A percentile compares a stretch with the other conserved stretches of the same genome.
Evolutionary conservation across 2,329 filamentous ascomycete genomes (phyloP).

Genomic region (Immersiporthe knoxdaviesiana): DNA sequence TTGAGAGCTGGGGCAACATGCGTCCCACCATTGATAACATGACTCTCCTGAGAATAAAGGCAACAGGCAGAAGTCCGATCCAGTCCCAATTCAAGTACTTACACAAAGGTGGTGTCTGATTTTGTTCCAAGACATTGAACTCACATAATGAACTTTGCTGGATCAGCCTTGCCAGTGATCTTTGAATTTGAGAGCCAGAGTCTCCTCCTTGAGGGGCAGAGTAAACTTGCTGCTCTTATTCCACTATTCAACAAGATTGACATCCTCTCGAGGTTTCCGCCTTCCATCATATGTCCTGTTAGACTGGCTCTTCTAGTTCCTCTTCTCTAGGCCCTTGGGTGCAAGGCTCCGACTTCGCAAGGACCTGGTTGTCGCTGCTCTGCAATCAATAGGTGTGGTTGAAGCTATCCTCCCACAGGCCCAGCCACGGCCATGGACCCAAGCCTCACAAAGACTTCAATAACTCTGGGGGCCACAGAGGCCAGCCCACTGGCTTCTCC

Average conservation of each 20-base stretch:
- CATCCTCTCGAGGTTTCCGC: neutral
- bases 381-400: too few relatives aligned
- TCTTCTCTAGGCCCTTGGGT: neutral
- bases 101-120: neutral
- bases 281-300: neutral
- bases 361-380: neutral
- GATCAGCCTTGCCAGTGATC: neutral
- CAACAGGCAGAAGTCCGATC: neutral
- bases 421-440: too few relatives aligned
- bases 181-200: neutral
- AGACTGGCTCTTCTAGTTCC: neutral
- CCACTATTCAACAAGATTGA: neutral
- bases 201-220: neutral
- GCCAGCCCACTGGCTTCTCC: too few relatives aligned
- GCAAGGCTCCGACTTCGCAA: neutral
- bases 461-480: too few relatives aligned
- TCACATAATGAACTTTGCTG: neutral
- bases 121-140: neutral
- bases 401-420: too few relatives aligned
- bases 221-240: too few relatives aligned
- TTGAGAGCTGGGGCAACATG: neutral
- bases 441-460: too few relatives aligned
- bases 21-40: neutral
- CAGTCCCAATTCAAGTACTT: neutral
- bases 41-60: neutral